These are phyloP conservation scores for Fusarium sp. DNA, from an alignment of 2,329 filamentous ascomycete species.

Conservation along the genomic window DNA sequence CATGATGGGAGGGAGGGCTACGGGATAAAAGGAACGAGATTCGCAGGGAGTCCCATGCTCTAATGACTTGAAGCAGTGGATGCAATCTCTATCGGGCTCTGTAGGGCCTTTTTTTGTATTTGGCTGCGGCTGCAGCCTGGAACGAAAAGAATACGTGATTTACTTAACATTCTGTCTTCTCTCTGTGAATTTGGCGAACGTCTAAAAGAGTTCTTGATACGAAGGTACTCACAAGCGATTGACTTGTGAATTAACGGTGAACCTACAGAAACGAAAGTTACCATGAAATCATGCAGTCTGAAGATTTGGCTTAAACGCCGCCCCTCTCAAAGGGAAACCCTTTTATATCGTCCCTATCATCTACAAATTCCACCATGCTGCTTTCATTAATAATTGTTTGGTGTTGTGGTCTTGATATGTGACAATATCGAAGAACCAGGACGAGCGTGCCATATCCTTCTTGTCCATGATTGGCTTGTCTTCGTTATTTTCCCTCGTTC, in stretches of 20 bases:
- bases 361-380: too few species aligned
- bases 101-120: slow-evolving; percentile 21
- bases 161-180: slow-evolving; percentile 6
- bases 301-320: not conserved
- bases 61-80: slow-evolving; percentile 48
- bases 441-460: too few species aligned
- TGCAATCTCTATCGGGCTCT: slow-evolving; percentile 39
- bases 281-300: not conserved
- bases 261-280: not conserved
- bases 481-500: too few species aligned
- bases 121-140: slow-evolving; percentile 35
- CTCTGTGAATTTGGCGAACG: not conserved
- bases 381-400: too few species aligned
- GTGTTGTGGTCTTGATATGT: too few species aligned
- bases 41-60: slow-evolving; percentile 43
- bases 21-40: slow-evolving; percentile 35
- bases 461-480: too few species aligned
- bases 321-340: too few species aligned
- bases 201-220: not conserved
- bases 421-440: too few species aligned
- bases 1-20: slow-evolving; percentile 24
- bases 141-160: slow-evolving; percentile 47
- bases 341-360: too few species aligned
- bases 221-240: not conserved
- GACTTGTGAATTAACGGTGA: not conserved